phyloP scores from a whole-genome alignment of 192 early-diverging fungal species.

The Irineochytrium annulatum region DNA sequence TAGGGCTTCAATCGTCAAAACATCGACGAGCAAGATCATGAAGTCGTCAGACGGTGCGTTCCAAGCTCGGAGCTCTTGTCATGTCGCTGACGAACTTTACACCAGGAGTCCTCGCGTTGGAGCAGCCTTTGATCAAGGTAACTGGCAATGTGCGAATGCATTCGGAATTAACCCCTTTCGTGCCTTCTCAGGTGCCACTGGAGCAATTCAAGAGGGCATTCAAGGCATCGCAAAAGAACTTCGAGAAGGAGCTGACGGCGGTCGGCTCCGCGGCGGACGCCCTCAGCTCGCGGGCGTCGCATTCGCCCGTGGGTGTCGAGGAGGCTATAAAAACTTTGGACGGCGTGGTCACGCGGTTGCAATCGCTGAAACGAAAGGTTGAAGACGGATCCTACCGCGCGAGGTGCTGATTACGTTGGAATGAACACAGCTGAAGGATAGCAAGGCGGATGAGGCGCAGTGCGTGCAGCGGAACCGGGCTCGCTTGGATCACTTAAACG shows the following conservation, averaged over 20 bases:
- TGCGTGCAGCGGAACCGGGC: slow-evolving; percentile 66
- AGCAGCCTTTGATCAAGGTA: slow-evolving; percentile 94
- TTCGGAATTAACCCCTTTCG: slow-evolving; percentile 11
- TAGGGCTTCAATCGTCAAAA: no score
- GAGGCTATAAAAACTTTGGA: slow-evolving; percentile 60
- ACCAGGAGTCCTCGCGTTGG: slow-evolving; percentile 75
- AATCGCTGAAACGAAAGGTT: slow-evolving; percentile 73
- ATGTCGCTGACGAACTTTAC: no score
- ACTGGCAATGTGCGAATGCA: not conserved
- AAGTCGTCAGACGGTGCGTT: no score
- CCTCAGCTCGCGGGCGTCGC: not conserved
- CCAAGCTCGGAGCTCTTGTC: no score
- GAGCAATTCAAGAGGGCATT: slow-evolving; percentile 79
- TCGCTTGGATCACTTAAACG: slow-evolving; percentile 73
- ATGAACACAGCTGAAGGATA: slow-evolving; percentile 55
- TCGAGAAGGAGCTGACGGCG: slow-evolving; percentile 73
- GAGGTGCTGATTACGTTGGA: not conserved
- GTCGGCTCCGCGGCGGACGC: slow-evolving; percentile 23
- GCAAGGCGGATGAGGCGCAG: slow-evolving; percentile 69
- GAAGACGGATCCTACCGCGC: not conserved
- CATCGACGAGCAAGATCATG: no score
- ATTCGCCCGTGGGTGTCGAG: slow-evolving; percentile 18
- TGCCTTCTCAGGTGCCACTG: slow-evolving; percentile 65
- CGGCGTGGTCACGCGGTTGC: slow-evolving; percentile 59
- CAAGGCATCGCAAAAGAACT: slow-evolving; percentile 69